Percentiles rank a stretch among this genome's conserved stretches.
These are phyloP conservation scores for Batkoa obscura DNA, from an alignment of 371 early-diverging fungal genomes.

Conservation along the genomic window DNA sequence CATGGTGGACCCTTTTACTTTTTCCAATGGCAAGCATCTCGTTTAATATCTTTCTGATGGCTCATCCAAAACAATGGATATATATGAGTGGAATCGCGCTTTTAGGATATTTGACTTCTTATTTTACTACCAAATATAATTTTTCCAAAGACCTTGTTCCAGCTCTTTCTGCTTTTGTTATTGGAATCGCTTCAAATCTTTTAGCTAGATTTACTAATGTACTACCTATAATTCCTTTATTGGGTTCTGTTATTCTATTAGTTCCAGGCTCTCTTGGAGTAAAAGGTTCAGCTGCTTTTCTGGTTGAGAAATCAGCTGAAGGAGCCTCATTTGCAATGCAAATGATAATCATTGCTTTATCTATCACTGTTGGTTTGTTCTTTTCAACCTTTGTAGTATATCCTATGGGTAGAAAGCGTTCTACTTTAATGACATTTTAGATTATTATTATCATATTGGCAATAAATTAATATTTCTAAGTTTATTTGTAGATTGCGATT, in stretches of 20 bases:
- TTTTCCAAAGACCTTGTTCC: constrained; percentile 13
- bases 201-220: constrained; percentile 26
- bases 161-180: constrained; percentile 30
- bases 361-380: constrained; percentile 36
- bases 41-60: constrained; percentile 12
- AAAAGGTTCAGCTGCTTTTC: constrained; percentile 13
- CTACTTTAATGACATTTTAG: constrained; percentile 36
- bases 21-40: constrained; percentile 12
- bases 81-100: constrained; percentile 12
- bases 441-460: background rate
- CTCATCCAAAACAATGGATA: constrained; percentile 16
- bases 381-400: constrained; percentile 29
- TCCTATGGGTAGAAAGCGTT: constrained; percentile 27
- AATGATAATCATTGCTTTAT: constrained; percentile 24
- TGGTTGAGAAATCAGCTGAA: constrained; percentile 19
- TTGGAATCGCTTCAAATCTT: constrained; percentile 30
- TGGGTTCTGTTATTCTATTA: constrained; percentile 28
- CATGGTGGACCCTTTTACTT: constrained; percentile 13
- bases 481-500: too few relatives aligned
- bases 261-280: constrained; percentile 35
- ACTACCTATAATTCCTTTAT: constrained; percentile 29
- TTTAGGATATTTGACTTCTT: constrained; percentile 12
- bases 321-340: constrained; percentile 24
- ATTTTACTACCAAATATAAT: constrained; percentile 9
- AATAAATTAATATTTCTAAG: too few relatives aligned